These are phyloP conservation scores for Micractinium conductrix DNA, from an alignment of 139 green algal species.

Conservation along the genomic window DNA sequence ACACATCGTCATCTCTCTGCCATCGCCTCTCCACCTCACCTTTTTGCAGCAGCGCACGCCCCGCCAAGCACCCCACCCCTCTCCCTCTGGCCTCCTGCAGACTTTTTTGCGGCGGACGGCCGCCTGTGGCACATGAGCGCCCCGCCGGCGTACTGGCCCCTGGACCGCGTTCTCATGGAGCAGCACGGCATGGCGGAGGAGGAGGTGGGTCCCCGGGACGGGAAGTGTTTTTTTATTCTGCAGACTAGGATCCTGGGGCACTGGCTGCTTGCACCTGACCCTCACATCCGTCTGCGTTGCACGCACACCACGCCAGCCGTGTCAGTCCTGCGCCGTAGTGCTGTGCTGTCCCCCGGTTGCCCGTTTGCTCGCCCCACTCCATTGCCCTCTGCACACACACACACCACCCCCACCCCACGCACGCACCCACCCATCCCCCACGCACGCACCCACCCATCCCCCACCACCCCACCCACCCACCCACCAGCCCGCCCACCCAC, in stretches of 20 bases:
- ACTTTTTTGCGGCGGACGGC: conserved; percentile 93
- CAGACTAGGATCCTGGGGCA: neutral
- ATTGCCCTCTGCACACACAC: neutral
- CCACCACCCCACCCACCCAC: too few species aligned
- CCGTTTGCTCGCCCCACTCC: too few species aligned
- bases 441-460: neutral
- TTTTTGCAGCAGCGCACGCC: too few species aligned
- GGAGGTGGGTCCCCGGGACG: conserved; percentile 70
- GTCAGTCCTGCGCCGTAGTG: neutral
- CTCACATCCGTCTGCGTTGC: too few species aligned
- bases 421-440: neutral
- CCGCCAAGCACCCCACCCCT: too few species aligned
- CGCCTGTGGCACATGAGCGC: conserved; percentile 89
- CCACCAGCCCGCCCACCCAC: too few species aligned
- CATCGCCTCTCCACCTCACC: too few species aligned
- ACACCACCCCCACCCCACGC: too few species aligned
- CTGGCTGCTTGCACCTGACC: neutral
- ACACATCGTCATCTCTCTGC: too few species aligned
- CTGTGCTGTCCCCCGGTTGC: neutral
- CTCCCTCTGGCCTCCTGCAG: too few species aligned
- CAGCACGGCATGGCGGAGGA: conserved; percentile 89
- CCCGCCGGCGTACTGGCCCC: conserved; percentile 62
- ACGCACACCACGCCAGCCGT: neutral
- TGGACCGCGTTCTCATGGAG: conserved; percentile 90
- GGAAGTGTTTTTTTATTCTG: neutral